These are phyloP conservation scores for Jasminum sambac DNA, from an alignment of 257 asterid species.

Conservation along the genomic window DNA sequence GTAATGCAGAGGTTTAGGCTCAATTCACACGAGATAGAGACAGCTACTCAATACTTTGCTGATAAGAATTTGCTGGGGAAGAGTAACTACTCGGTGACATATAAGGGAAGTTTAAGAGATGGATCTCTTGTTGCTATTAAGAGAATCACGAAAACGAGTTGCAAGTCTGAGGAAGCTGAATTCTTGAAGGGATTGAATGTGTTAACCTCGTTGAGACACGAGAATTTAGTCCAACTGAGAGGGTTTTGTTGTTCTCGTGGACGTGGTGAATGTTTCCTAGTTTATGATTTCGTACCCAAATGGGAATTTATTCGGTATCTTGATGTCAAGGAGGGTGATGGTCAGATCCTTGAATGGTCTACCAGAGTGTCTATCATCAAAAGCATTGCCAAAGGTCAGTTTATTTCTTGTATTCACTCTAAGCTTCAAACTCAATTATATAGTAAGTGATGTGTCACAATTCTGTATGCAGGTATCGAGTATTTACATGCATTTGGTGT, in stretches of 20 bases:
- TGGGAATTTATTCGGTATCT: constrained; percentile 66
- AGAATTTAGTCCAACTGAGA: constrained; percentile 65
- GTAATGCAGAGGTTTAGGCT: constrained; percentile 63
- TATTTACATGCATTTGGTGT: constrained; percentile 60
- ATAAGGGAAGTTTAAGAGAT: constrained; percentile 71
- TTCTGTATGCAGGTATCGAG: constrained; percentile 56
- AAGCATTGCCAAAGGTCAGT: constrained; percentile 82
- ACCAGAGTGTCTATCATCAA: constrained; percentile 66
- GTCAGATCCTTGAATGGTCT: constrained; percentile 71
- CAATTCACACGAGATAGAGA: constrained; percentile 76
- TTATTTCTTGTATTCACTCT: not conserved
- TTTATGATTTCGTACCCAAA: constrained; percentile 74
- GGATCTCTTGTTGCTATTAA: constrained; percentile 76
- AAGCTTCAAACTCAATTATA: not conserved
- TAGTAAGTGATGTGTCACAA: not conserved
- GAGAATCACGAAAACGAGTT: constrained; percentile 74
- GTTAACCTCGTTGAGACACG: constrained; percentile 73
- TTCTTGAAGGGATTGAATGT: constrained; percentile 70
- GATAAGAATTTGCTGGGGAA: constrained; percentile 73
- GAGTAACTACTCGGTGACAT: constrained; percentile 65
- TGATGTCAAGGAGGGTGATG: constrained; percentile 60
- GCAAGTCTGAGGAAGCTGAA: constrained; percentile 84
- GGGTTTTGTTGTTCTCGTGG: constrained; percentile 90
- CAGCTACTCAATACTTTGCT: constrained; percentile 82
- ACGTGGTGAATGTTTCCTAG: constrained; percentile 81